Conservation (phyloP, 2,329 filamentous ascomycete species). For the Arthrobotrys sinensis region DNA sequence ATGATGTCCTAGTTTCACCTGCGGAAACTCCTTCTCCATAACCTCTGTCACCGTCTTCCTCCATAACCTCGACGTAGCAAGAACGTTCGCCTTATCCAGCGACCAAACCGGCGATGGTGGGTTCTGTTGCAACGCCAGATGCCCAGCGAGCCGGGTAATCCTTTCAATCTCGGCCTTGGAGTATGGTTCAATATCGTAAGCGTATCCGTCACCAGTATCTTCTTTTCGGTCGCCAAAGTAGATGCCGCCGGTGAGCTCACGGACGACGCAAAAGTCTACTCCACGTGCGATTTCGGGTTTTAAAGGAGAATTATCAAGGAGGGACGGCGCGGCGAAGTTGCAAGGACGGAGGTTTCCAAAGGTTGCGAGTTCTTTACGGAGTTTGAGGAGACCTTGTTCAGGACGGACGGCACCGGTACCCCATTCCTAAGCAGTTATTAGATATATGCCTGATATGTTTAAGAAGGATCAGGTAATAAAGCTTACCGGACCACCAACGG, state of each 20-base stretch:
- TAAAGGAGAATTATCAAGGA: conserved; percentile 87
- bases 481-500: conserved; percentile 88
- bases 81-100: conserved; percentile 96
- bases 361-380: conserved; percentile 92
- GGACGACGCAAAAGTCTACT: conserved; percentile 92
- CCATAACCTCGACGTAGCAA: conserved; percentile 92
- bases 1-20: conserved; percentile 86
- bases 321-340: conserved; percentile 85
- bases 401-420: conserved; percentile 89
- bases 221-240: conserved; percentile 95
- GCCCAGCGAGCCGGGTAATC: conserved; percentile 84
- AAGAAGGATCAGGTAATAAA: not conserved
- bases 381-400: conserved; percentile 89
- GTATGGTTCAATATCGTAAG: conserved; percentile 90
- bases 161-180: conserved; percentile 88
- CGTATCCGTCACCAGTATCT: conserved; percentile 76
- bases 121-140: conserved; percentile 82
- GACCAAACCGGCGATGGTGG: conserved; percentile 85
- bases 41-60: conserved; percentile 87
- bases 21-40: conserved; percentile 89
- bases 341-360: conserved; percentile 97
- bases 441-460: conserved; percentile 7
- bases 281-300: conserved; percentile 88
- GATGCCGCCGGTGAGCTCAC: conserved; percentile 91
- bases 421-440: conserved; percentile 77